A percentile compares a stretch with the other conserved stretches of the same genome.
phyloP scores from a whole-genome alignment of 2,329 filamentous ascomycete genomes.

The Verticillium isaacii region DNA sequence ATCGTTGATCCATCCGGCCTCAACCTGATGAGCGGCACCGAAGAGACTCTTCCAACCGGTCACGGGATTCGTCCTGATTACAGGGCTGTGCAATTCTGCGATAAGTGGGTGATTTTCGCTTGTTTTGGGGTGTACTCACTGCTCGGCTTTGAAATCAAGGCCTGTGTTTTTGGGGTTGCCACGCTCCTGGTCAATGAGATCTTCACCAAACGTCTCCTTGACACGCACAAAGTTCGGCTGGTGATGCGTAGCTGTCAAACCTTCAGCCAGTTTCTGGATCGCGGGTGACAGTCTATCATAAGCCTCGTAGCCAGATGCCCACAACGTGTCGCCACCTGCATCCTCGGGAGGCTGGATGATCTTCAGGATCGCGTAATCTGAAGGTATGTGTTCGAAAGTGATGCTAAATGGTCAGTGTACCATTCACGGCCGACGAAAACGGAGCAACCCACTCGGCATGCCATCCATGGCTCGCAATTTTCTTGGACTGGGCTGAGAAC shows the following conservation, averaged over 20 bases:
- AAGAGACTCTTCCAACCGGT: conserved; percentile 54
- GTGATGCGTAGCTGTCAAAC: conserved; percentile 34
- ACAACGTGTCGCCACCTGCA: conserved; percentile 38
- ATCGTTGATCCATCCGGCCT: conserved; percentile 38
- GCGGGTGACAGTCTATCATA: conserved; percentile 45
- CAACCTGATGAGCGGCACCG: conserved; percentile 44
- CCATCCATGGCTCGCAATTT: conserved; percentile 30
- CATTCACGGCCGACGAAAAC: background rate
- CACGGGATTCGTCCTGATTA: conserved; percentile 53
- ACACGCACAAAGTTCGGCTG: conserved; percentile 24
- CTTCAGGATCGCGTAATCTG: conserved; percentile 40
- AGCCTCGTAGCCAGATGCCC: conserved; percentile 35
- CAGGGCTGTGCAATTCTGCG: conserved; percentile 24
- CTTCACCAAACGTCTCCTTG: conserved; percentile 29
- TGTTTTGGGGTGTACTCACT: background rate
- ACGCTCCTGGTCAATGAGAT: conserved; percentile 20
- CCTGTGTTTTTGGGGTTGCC: background rate
- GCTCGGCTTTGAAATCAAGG: conserved; percentile 1
- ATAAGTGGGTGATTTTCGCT: no score
- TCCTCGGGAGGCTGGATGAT: conserved; percentile 34
- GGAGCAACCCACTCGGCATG: conserved; percentile 32
- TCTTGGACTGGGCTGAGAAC: conserved; percentile 20
- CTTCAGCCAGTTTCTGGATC: conserved; percentile 41
- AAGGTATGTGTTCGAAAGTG: conserved; percentile 40
- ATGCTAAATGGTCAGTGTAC: conserved; percentile 18